Evolutionary conservation across 345 rosid genomes (phyloP).

Genomic region (Gynandropsis gynandra): DNA sequence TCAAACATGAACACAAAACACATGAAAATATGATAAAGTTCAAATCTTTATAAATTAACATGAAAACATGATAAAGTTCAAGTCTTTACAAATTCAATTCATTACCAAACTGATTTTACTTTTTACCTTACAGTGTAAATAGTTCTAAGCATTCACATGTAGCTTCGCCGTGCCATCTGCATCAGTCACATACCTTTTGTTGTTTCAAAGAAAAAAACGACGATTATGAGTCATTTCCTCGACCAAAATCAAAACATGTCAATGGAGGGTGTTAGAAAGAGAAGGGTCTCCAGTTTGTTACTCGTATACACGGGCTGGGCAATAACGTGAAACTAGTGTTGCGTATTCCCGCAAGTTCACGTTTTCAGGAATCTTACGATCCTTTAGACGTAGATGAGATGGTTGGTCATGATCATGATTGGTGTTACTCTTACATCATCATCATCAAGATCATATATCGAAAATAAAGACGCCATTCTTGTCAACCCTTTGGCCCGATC

Average conservation of each 20-base stretch:
- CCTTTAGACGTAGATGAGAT: slow-evolving; percentile 67
- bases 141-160: slow-evolving; percentile 92
- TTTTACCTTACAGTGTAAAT: slow-evolving; percentile 92
- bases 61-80: not conserved
- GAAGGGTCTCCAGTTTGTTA: slow-evolving; percentile 29
- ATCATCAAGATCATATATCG: no score
- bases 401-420: slow-evolving; percentile 94
- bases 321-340: slow-evolving; percentile 83
- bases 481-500: not conserved
- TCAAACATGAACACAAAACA: slow-evolving; percentile 9
- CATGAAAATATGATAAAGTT: not conserved
- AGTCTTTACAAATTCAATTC: no score
- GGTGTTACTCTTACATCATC: slow-evolving; percentile 72
- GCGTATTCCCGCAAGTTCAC: slow-evolving; percentile 74
- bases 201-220: slow-evolving; percentile 10
- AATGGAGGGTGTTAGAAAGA: slow-evolving; percentile 1
- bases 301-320: slow-evolving; percentile 98
- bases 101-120: no score
- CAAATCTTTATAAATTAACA: no score
- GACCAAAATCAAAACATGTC: not conserved
- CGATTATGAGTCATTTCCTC: slow-evolving; percentile 11
- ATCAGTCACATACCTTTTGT: slow-evolving; percentile 62
- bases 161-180: slow-evolving; percentile 57
- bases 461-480: not conserved
- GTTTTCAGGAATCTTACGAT: slow-evolving; percentile 57